A percentile compares a stretch with the other conserved stretches of the same genome.
phyloP scores from a whole-genome alignment of 805 yeast species.

The Saccharomycopsis fermentans region DNA sequence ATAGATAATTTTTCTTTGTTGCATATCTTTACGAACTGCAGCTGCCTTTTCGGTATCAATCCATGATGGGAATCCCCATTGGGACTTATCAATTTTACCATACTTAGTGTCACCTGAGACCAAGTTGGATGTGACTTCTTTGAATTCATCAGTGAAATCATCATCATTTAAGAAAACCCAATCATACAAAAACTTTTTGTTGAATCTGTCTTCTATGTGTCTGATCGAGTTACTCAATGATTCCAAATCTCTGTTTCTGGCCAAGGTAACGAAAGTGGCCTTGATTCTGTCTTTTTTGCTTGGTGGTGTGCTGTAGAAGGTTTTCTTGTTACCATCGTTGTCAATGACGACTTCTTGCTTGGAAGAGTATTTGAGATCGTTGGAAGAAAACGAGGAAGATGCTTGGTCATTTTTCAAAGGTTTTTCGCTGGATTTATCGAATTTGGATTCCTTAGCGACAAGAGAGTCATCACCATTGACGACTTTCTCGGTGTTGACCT shows the following conservation, averaged over 20 bases:
- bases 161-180: constrained; percentile 94
- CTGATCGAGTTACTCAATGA: constrained; percentile 55
- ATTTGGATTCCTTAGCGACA: background rate
- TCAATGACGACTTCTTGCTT: constrained; percentile 3
- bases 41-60: constrained; percentile 65
- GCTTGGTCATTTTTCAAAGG: background rate
- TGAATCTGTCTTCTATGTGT: constrained; percentile 83
- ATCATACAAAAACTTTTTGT: constrained; percentile 69
- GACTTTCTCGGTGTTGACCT: background rate
- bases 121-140: constrained; percentile 50
- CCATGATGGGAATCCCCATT: constrained; percentile 83
- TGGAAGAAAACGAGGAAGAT: background rate
- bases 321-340: constrained; percentile 14
- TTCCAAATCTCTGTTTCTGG: constrained; percentile 64
- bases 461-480: background rate
- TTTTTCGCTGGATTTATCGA: background rate
- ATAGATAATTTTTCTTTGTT: constrained; percentile 41
- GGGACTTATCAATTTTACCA: constrained; percentile 72
- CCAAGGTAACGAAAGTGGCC: constrained; percentile 76
- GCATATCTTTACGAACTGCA: constrained; percentile 42
- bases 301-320: constrained; percentile 10
- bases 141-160: constrained; percentile 75
- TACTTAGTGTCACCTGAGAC: constrained; percentile 70
- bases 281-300: constrained; percentile 36
- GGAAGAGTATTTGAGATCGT: background rate